Percentiles rank a stretch among this genome's conserved stretches.
Evolutionary conservation across 2,329 filamentous ascomycete genomes (phyloP).

Genomic region (Talaromyces sp.): DNA sequence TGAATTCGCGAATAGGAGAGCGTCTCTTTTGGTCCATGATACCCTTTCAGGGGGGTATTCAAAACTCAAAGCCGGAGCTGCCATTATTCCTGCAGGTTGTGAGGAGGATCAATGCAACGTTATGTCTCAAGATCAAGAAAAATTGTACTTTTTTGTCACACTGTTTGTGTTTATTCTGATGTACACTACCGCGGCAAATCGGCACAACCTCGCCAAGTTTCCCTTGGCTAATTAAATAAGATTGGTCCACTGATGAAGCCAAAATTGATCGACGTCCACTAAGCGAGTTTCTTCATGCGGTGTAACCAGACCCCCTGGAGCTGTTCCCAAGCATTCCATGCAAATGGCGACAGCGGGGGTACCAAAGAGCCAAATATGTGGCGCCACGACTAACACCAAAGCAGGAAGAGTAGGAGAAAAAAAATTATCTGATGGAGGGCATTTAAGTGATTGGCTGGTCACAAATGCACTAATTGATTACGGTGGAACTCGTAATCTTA

Average conservation of each 20-base stretch:
- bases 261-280: background rate
- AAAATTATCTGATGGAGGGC: conserved; percentile 13
- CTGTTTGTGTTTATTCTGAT: too few relatives aligned
- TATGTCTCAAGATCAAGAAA: too few relatives aligned
- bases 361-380: background rate
- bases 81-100: too few relatives aligned
- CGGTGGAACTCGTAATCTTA: conserved; percentile 3
- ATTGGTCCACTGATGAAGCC: background rate
- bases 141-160: too few relatives aligned
- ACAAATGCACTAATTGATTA: background rate
- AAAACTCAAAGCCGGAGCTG: background rate
- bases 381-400: background rate
- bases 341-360: background rate
- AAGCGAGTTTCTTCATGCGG: background rate
- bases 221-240: too few relatives aligned
- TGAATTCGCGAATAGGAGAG: conserved; percentile 39
- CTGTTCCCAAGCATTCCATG: background rate
- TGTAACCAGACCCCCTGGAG: background rate
- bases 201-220: too few relatives aligned
- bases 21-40: conserved; percentile 41
- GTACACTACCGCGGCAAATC: too few relatives aligned
- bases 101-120: too few relatives aligned
- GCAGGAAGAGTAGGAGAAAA: background rate
- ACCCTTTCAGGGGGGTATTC: conserved; percentile 35
- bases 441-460: conserved; percentile 1